These are phyloP conservation scores for Logfia minima DNA, from an alignment of 129 eudicot genomes.

Conservation along the genomic window DNA sequence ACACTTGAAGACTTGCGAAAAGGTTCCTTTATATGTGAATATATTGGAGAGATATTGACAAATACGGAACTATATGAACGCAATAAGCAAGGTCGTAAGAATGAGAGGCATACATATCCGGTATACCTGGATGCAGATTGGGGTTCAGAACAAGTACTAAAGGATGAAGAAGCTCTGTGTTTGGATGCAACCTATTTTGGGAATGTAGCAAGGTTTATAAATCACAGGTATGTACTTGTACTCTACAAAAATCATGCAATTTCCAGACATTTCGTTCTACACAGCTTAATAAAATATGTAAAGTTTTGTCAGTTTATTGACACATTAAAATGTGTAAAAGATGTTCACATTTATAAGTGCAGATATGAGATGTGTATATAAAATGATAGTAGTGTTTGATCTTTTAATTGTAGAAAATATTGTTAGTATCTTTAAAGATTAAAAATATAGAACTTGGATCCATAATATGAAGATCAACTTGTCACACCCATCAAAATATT, in stretches of 20 bases:
- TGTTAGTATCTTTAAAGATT: neutral
- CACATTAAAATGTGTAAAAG: neutral
- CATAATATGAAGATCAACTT: neutral
- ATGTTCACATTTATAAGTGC: neutral
- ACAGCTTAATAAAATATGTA: neutral
- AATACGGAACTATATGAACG: slow-evolving; percentile 67
- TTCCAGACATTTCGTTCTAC: no score
- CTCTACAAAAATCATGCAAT: neutral
- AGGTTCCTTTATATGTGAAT: slow-evolving; percentile 87
- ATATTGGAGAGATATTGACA: slow-evolving; percentile 76
- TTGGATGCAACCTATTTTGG: slow-evolving; percentile 81
- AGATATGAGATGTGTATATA: neutral
- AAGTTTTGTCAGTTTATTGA: neutral
- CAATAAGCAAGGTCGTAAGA: slow-evolving; percentile 33
- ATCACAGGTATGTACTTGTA: slow-evolving; percentile 54
- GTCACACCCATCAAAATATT: neutral
- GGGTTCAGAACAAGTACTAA: slow-evolving; percentile 67
- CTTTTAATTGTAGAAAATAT: neutral
- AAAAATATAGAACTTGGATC: neutral
- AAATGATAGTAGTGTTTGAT: neutral
- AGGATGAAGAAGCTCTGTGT: slow-evolving; percentile 87
- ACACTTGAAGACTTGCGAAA: slow-evolving; percentile 58
- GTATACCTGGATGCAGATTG: slow-evolving; percentile 76
- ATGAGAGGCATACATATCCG: slow-evolving; percentile 67
- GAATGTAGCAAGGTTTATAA: slow-evolving; percentile 79